phyloP scores from a whole-genome alignment of 139 green algal species.

The Coelastrella sp. region DNA sequence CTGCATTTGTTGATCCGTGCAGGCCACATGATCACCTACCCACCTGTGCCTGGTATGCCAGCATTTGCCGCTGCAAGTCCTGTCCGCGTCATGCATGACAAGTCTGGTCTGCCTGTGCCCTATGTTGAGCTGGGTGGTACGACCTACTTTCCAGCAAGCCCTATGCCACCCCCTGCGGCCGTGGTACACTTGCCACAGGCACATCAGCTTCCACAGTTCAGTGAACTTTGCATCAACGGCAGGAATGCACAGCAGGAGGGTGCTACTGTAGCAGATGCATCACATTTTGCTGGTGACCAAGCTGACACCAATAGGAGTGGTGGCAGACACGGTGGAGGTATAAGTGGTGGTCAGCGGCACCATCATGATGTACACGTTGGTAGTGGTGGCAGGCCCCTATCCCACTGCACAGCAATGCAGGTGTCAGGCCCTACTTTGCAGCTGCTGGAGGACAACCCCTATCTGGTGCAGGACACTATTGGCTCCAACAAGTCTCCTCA shows the following conservation, averaged over 20 bases:
- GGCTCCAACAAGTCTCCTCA: background rate
- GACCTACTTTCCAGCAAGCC: conserved; percentile 32
- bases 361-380: background rate
- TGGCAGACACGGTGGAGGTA: background rate
- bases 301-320: background rate
- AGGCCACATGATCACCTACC: background rate
- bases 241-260: too few species aligned
- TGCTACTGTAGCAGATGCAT: too few species aligned
- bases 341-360: background rate
- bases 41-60: conserved; percentile 11
- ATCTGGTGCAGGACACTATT: conserved; percentile 37
- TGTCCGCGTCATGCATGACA: conserved; percentile 12
- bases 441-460: conserved; percentile 49
- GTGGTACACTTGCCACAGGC: too few species aligned
- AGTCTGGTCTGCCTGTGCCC: conserved; percentile 9
- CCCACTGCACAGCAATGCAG: background rate
- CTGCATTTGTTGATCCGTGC: background rate
- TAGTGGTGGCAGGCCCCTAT: background rate
- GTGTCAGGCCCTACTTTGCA: conserved; percentile 3
- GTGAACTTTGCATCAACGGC: too few species aligned
- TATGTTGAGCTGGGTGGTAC: conserved; percentile 40
- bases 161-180: conserved; percentile 1
- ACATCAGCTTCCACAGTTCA: too few species aligned
- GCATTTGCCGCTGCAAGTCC: conserved; percentile 28
- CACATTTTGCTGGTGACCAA: background rate